phyloP scores from a whole-genome alignment of 1,139 yeast species.

The Suhomyces atakaporum region DNA sequence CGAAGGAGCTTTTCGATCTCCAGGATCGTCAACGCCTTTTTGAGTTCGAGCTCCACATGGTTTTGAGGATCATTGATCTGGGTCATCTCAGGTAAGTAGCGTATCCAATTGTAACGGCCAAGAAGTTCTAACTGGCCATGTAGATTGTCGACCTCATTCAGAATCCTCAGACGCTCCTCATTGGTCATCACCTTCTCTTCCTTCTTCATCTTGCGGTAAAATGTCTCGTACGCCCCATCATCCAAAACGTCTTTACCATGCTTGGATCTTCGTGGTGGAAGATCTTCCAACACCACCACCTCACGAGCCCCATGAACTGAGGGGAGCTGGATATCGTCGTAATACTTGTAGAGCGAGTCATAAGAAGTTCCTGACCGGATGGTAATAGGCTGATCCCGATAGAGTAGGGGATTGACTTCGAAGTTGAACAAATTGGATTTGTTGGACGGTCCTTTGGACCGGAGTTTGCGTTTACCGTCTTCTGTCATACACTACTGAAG shows the following conservation, averaged over 20 bases:
- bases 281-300: conserved; percentile 10
- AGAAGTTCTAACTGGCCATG: conserved; percentile 47
- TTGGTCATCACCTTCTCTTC: conserved; percentile 66
- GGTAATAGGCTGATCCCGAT: conserved; percentile 24
- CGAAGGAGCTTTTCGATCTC: conserved; percentile 51
- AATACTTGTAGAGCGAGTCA: conserved; percentile 14
- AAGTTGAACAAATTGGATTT: conserved; percentile 30
- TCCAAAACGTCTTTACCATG: conserved; percentile 39
- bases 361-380: conserved; percentile 13
- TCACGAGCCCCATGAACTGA: conserved; percentile 5
- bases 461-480: conserved; percentile 19
- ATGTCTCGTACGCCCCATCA: conserved; percentile 47
- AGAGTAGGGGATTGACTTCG: conserved; percentile 32
- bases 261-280: conserved; percentile 26
- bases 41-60: conserved; percentile 48
- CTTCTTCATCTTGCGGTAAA: conserved; percentile 64
- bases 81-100: conserved; percentile 54
- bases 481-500: too few relatives aligned
- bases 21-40: conserved; percentile 51
- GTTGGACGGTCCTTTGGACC: conserved; percentile 22
- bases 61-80: conserved; percentile 50
- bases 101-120: conserved; percentile 57
- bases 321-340: conserved; percentile 15
- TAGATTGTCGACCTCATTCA: conserved; percentile 54
- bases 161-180: conserved; percentile 53